Evolutionary conservation across 2,329 filamentous ascomycete genomes (phyloP).

Genomic region (Alternaria arbusti): DNA sequence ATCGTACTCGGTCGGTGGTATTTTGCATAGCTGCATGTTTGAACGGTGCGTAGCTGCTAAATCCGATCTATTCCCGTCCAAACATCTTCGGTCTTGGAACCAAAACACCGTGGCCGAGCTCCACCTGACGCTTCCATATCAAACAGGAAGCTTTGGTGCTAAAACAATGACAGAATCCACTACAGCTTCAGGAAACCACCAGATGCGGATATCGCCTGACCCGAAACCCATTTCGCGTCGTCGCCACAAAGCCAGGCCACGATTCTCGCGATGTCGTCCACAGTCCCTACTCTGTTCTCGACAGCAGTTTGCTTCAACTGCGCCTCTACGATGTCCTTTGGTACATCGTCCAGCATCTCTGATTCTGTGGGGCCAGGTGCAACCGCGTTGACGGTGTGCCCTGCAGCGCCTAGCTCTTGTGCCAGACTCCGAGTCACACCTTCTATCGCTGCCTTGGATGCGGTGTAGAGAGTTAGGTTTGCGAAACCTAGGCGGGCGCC

Average conservation of each 20-base stretch:
- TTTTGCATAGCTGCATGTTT: constrained; percentile 7
- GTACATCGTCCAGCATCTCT: constrained; percentile 63
- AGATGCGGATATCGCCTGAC: constrained; percentile 63
- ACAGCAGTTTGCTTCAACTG: constrained; percentile 61
- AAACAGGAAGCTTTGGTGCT: constrained; percentile 16
- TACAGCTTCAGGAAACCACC: constrained; percentile 54
- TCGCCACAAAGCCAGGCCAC: constrained; percentile 62
- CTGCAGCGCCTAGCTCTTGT: constrained; percentile 61
- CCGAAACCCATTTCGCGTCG: constrained; percentile 52
- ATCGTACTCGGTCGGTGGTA: neutral
- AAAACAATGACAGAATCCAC: constrained; percentile 16
- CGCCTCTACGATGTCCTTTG: constrained; percentile 56
- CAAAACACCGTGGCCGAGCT: constrained; percentile 19
- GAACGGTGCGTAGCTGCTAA: neutral
- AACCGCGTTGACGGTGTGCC: constrained; percentile 67
- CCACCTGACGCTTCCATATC: constrained; percentile 8
- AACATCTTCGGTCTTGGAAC: constrained; percentile 40
- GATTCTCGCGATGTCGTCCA: constrained; percentile 62
- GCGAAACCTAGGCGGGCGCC: constrained; percentile 57
- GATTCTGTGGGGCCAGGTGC: constrained; percentile 65
- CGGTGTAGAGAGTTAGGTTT: constrained; percentile 59
- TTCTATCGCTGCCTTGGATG: constrained; percentile 67
- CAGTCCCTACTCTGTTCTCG: constrained; percentile 58
- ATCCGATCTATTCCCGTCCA: constrained; percentile 24
- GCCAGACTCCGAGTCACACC: constrained; percentile 66